phyloP scores from a whole-genome alignment of 2,329 filamentous ascomycete genomes.

The Thelonectria rubi region DNA sequence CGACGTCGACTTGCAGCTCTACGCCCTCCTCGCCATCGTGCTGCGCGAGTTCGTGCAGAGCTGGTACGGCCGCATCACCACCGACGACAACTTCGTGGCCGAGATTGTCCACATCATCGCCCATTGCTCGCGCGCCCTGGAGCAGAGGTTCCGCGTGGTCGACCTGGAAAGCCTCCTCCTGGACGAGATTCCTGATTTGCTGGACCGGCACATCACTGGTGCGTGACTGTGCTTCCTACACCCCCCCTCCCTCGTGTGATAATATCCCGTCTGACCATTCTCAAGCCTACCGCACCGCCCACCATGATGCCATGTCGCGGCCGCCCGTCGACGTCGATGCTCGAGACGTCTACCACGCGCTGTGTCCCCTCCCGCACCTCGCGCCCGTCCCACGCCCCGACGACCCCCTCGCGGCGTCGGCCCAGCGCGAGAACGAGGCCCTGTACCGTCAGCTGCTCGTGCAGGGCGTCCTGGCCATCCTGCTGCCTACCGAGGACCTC shows the following conservation, averaged over 20 bases:
- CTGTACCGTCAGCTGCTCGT: constrained; percentile 90
- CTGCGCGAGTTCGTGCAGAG: constrained; percentile 89
- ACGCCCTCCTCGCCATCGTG: constrained; percentile 89
- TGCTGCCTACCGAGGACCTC: constrained; percentile 92
- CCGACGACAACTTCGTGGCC: constrained; percentile 86
- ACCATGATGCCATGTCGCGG: constrained; percentile 61
- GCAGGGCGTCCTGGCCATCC: constrained; percentile 79
- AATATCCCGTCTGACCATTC: constrained; percentile 29
- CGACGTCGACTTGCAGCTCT: constrained; percentile 91
- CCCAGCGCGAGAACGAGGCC: constrained; percentile 80
- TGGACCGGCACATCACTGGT: constrained; percentile 86
- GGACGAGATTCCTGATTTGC: constrained; percentile 85
- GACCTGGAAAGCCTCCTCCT: constrained; percentile 85
- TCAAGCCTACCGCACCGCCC: constrained; percentile 77
- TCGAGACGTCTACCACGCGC: constrained; percentile 80
- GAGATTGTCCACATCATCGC: constrained; percentile 92
- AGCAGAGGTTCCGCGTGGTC: constrained; percentile 83
- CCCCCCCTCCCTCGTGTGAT: neutral
- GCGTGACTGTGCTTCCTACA: constrained; percentile 30
- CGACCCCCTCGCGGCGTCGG: constrained; percentile 58
- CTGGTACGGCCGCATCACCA: constrained; percentile 94
- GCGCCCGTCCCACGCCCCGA: constrained; percentile 74
- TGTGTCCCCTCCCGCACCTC: constrained; percentile 83
- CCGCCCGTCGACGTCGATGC: constrained; percentile 69
- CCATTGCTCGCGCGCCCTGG: constrained; percentile 87